A percentile compares a stretch with the other conserved stretches of the same genome.
phyloP scores from a whole-genome alignment of 2,329 filamentous ascomycete genomes.

The Clonostachys rhizophaga region DNA sequence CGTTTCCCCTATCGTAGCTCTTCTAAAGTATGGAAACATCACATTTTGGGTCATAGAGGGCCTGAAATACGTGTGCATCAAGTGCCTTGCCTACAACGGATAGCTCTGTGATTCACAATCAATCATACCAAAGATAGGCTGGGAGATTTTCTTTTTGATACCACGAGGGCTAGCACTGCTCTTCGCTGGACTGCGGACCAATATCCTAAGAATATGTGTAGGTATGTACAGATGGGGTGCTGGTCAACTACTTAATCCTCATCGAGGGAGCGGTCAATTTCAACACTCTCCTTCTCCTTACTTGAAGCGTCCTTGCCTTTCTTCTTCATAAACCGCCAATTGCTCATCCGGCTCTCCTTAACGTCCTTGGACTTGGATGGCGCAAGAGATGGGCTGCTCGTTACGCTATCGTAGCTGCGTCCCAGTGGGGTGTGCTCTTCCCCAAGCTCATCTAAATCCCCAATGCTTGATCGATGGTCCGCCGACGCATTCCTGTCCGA shows the following conservation, averaged over 20 bases:
- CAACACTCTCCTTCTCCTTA: conserved; percentile 47
- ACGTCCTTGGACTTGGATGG: conserved; percentile 39
- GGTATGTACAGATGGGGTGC: too few relatives aligned
- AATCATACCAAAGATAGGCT: too few relatives aligned
- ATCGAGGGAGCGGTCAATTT: conserved; percentile 35
- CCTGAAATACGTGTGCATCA: too few relatives aligned
- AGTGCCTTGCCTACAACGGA: too few relatives aligned
- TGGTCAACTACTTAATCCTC: conserved; percentile 12
- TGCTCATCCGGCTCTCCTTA: conserved; percentile 43
- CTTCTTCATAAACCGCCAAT: conserved; percentile 54
- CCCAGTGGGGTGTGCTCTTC: conserved; percentile 38
- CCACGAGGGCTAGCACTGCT: too few relatives aligned
- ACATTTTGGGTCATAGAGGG: too few relatives aligned
- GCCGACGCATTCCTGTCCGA: conserved; percentile 52
- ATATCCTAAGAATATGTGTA: too few relatives aligned
- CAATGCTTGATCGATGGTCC: conserved; percentile 52
- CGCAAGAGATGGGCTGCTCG: conserved; percentile 52
- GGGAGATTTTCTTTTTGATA: too few relatives aligned
- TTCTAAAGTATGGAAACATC: too few relatives aligned
- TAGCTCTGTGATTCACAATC: too few relatives aligned
- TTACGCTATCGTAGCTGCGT: conserved; percentile 50
- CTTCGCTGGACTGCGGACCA: too few relatives aligned
- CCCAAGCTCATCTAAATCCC: conserved; percentile 46
- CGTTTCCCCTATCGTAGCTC: too few relatives aligned
- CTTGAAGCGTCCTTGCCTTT: conserved; percentile 40